Evolutionary conservation across 495 filamentous ascomycete genomes (phyloP), one percentile per base, ranked within the genome.

Genomic region (Cenococcum geophilum): DNA sequence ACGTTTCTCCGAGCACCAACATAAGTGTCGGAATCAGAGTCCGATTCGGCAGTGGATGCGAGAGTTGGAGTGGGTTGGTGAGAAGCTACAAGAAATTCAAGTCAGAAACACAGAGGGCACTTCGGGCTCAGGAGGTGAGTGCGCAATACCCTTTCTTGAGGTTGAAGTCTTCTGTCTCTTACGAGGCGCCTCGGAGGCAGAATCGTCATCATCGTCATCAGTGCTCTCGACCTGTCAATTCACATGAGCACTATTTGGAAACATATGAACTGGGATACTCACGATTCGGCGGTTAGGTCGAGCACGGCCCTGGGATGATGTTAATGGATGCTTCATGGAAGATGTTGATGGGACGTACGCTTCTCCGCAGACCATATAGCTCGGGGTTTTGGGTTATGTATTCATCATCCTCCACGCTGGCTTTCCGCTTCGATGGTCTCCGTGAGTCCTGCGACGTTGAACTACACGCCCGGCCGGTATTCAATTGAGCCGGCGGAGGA

Each of bases 351-450:
- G 63, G 21, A 72, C 86, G 58, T 85, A 91, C 91, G 77, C 93
- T 98, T 70, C 93, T 82, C 62, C 93, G 82, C 53, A 99, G 78
- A 18, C 92, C 93, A 75, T 97, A 98, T 20, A 98, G 77, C 71
- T 97, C 93, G n/a, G 93, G 93, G 71, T 98, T 91, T 69, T 90
- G 85, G 63, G 83, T 79, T 65, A 96, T 96, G 66, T 83, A 89
- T 22, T 92, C 87, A 32, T 95, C 89, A 48, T 88, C 86, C 21
- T 85, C 81, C 23, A 76, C 76, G 42, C 79, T 78, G 23, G 82
- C 80, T 77, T 92, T 96, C 66, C 90, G 85, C 79, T 96, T 96
- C 23, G 80, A 71, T 43, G 82, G 81, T 65, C 81, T 81, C 43
- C 76, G 77, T 35, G 83, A 83, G 60, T 84, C 82, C 60, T 81